phyloP scores from a whole-genome alignment of 345 rosid species.

The Citrus glauca region DNA sequence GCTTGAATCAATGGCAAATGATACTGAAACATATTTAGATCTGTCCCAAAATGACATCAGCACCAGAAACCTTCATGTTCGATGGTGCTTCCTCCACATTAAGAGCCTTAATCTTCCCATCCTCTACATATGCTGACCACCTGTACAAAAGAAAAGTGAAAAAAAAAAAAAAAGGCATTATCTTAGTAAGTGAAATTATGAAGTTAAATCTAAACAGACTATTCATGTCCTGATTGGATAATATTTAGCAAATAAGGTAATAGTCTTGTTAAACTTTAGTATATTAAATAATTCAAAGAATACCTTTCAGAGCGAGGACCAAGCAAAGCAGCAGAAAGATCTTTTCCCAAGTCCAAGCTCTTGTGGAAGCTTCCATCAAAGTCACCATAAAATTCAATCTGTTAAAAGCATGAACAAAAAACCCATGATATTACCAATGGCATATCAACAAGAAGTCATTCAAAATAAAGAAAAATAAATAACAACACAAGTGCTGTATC shows the following conservation, averaged over 20 bases:
- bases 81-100: constrained; percentile 90
- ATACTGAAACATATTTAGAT: constrained; percentile 29
- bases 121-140: constrained; percentile 90
- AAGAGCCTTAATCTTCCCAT: constrained; percentile 72
- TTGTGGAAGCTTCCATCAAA: constrained; percentile 84
- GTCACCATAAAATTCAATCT: constrained; percentile 95
- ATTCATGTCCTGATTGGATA: not conserved
- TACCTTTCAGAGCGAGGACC: constrained; percentile 31
- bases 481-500: not conserved
- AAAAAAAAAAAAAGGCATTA: not conserved
- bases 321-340: constrained; percentile 83
- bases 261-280: too few relatives aligned
- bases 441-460: not conserved
- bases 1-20: not conserved
- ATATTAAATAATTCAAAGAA: too few relatives aligned
- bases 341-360: constrained; percentile 82
- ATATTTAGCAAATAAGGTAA: too few relatives aligned
- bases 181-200: not conserved
- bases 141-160: constrained; percentile 24
- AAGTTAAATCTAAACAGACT: not conserved
- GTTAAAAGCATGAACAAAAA: not conserved
- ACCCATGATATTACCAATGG: not conserved
- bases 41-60: constrained; percentile 71
- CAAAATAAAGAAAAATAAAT: not conserved
- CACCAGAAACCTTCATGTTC: constrained; percentile 82